Base-by-base conservation (phyloP, 1,284 basidiomycete genomes). In the Mycosarcoma maydis region DNA sequence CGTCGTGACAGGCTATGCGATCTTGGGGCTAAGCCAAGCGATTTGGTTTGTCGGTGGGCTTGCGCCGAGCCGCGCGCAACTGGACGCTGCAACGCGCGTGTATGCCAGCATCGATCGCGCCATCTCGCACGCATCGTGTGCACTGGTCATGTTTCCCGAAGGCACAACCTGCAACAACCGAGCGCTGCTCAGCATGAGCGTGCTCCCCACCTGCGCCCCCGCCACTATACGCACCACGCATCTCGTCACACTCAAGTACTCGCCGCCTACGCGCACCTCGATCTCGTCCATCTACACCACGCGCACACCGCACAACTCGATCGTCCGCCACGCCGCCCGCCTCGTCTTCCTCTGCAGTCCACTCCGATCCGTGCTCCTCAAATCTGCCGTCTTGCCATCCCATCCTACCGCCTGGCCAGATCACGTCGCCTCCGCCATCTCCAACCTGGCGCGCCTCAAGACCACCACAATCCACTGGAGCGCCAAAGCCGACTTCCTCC, bases 71-170 rank as follows among this genome's bases (percentile, higher is more conserved):
- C 13, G 1, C 16, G 19, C 39, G 4, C 46, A 45, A 17, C 5
- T 51, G 2, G 16, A 32, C 14, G 19, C 27, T n/a, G n/a, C n/a
- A n/a, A n/a, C n/a, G n/a, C 6, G 1, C 1, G 26, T 64, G 8
- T 16, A 45, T n/a, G 13, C 26, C 1, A 26, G 41, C 9, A 39
- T 80, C 3, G 52, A 67, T 1, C 22, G 40, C 4, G 51, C 53
- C 1, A 6, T 73, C 3, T 22, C 43, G 22, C 40, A 46, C 10
- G 41, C 69, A 1, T 2, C 23, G 0, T 37, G 60, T 0, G 52
- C 71, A 0, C 50, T 69, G 2, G 72, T 33, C 0, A 14, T 78
- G 1, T 80, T 80, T 41, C 79, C 79, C 0, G 79, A 80, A 42
- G 64, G 73, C 10, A 54, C 57, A 3, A 73, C 62, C 2, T 58